Evolutionary conservation across 805 yeast species (phyloP).

Genomic region (Suhomyces tanzawaensis): DNA sequence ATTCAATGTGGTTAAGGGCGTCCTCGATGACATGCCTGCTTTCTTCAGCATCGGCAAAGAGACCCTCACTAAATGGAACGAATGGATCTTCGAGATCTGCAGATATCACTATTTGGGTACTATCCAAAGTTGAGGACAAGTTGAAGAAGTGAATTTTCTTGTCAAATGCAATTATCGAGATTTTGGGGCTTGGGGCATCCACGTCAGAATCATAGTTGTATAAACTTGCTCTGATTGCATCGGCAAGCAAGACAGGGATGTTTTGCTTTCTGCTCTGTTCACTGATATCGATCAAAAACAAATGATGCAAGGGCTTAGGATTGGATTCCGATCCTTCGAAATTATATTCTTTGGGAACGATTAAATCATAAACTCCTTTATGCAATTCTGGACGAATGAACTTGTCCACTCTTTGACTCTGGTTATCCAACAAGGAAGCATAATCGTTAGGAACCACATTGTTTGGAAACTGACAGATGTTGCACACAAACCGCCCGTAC

Average conservation of each 20-base stretch:
- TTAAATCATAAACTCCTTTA: constrained; percentile 80
- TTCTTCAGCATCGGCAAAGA: constrained; percentile 77
- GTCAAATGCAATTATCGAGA: constrained; percentile 74
- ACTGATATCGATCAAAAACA: constrained; percentile 71
- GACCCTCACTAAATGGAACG: constrained; percentile 73
- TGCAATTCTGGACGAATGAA: constrained; percentile 70
- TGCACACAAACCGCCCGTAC: constrained; percentile 70
- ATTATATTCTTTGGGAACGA: constrained; percentile 74
- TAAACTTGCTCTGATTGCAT: constrained; percentile 62
- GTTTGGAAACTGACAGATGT: constrained; percentile 74
- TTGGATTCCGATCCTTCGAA: constrained; percentile 35
- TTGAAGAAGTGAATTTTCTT: constrained; percentile 70
- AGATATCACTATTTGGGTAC: constrained; percentile 58
- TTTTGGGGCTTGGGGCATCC: neutral
- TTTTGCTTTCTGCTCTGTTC: constrained; percentile 57
- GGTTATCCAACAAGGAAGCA: constrained; percentile 55
- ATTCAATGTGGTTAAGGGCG: constrained; percentile 61
- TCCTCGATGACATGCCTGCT: constrained; percentile 62
- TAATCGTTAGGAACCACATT: constrained; percentile 69
- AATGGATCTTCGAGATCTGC: constrained; percentile 76
- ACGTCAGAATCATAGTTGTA: constrained; percentile 25
- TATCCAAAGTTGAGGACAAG: constrained; percentile 52
- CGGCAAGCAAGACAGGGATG: constrained; percentile 62
- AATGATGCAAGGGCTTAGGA: constrained; percentile 53
- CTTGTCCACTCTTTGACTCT: constrained; percentile 63